Conservation (phyloP, 2,329 filamentous ascomycete genomes). For the Lecanicillium sp. region DNA sequence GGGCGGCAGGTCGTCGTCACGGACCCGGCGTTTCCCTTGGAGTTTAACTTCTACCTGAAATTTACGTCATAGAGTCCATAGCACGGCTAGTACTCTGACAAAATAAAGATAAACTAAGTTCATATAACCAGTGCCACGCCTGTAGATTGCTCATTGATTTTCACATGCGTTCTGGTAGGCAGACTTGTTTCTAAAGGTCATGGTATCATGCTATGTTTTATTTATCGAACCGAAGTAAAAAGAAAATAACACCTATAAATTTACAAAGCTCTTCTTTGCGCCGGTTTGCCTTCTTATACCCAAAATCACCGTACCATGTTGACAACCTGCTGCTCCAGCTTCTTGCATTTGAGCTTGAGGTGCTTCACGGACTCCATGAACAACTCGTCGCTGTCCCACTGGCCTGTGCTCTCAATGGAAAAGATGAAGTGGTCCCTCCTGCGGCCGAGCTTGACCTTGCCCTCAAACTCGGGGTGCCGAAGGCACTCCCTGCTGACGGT, state of each 20-base stretch:
- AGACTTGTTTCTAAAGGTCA: too few relatives aligned
- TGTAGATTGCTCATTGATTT: too few relatives aligned
- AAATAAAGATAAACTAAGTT: not conserved
- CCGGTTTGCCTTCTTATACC: constrained; percentile 4
- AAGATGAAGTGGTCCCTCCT: constrained; percentile 96
- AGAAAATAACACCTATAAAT: constrained; percentile 3
- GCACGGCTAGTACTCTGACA: too few relatives aligned
- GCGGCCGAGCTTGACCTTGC: constrained; percentile 88
- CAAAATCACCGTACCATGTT: constrained; percentile 48
- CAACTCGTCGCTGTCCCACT: constrained; percentile 88
- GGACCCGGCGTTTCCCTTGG: constrained; percentile 78
- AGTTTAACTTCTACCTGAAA: constrained; percentile 50
- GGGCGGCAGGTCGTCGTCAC: constrained; percentile 89
- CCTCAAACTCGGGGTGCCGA: constrained; percentile 86
- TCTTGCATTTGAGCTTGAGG: constrained; percentile 76
- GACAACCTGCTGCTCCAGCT: constrained; percentile 62
- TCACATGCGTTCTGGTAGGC: too few relatives aligned
- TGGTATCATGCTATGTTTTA: constrained; percentile 11
- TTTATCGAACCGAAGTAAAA: constrained; percentile 1
- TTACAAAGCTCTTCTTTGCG: constrained; percentile 5
- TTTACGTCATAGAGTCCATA: constrained; percentile 26
- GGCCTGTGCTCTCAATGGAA: constrained; percentile 86
- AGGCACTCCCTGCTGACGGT: constrained; percentile 91
- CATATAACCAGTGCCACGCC: too few relatives aligned
- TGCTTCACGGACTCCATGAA: constrained; percentile 85